Conservation (phyloP, 2,329 filamentous ascomycete genomes). For the Colletotrichum gloeosporioides region DNA sequence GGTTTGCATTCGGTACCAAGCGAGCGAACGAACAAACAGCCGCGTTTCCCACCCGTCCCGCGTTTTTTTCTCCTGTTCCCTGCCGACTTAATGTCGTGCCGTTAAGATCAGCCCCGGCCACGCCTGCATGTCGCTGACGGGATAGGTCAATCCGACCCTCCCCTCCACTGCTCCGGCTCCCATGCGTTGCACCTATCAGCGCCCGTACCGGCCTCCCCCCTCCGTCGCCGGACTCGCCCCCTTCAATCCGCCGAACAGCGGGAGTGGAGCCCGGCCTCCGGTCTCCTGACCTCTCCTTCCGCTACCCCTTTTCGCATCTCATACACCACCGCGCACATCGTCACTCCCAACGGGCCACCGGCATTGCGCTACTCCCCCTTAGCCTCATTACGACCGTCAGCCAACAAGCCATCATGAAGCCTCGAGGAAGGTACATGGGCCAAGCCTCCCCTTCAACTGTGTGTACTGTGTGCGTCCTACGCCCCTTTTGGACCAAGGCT, state of each 20-base stretch:
- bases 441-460: not conserved
- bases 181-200: conserved; percentile 9
- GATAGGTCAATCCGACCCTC: not conserved
- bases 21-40: not conserved
- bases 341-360: conserved; percentile 5
- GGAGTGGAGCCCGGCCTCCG: not conserved
- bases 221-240: conserved; percentile 1
- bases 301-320: conserved; percentile 10
- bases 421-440: not conserved
- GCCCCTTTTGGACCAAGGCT: not conserved
- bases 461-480: conserved; percentile 14
- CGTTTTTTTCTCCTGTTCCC: not conserved
- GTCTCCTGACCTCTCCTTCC: not conserved
- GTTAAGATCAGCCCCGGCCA: not conserved
- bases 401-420: not conserved
- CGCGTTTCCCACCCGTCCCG: not conserved
- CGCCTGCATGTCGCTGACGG: not conserved
- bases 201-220: not conserved
- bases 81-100: conserved; percentile 1
- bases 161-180: conserved; percentile 2
- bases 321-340: not conserved
- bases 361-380: not conserved
- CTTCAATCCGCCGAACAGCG: not conserved
- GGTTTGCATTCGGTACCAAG: conserved; percentile 10
- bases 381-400: conserved; percentile 11